These are phyloP conservation scores for Heliamphora pulchella DNA, from an alignment of 179 eudicot species.

Conservation along the genomic window DNA sequence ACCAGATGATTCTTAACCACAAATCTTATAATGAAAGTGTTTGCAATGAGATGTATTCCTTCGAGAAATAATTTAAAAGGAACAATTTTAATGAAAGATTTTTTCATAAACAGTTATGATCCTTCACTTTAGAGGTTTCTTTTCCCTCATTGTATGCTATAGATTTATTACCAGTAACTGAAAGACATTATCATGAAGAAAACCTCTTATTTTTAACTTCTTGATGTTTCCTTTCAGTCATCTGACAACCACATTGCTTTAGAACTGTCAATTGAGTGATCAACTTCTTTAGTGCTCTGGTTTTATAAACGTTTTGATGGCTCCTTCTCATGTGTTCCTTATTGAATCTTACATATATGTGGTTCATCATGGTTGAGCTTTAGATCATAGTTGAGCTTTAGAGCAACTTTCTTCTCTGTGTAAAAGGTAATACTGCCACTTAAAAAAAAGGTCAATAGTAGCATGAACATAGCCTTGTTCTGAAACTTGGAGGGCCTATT, in stretches of 20 bases:
- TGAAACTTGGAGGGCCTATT: not conserved
- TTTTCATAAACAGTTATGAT: not conserved
- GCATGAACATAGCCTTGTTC: not conserved
- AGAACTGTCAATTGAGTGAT: not conserved
- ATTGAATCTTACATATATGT: not conserved
- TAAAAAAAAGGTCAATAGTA: not conserved
- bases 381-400: no score
- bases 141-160: not conserved
- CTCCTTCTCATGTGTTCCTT: conserved; percentile 1
- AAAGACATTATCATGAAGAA: no score
- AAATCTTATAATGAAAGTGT: not conserved
- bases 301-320: not conserved
- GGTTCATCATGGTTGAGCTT: not conserved
- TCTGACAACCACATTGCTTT: not conserved
- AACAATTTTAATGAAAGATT: not conserved
- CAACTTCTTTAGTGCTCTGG: not conserved
- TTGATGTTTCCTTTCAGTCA: not conserved
- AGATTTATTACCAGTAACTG: not conserved
- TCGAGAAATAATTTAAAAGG: not conserved
- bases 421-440: not conserved
- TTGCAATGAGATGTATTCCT: not conserved
- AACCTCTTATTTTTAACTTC: not conserved
- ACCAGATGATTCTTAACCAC: not conserved
- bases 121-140: not conserved
- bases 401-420: not conserved